These are phyloP conservation scores for Aspergillus incahuasiensis DNA, from an alignment of 495 filamentous ascomycete genomes.

Conservation along the genomic window DNA sequence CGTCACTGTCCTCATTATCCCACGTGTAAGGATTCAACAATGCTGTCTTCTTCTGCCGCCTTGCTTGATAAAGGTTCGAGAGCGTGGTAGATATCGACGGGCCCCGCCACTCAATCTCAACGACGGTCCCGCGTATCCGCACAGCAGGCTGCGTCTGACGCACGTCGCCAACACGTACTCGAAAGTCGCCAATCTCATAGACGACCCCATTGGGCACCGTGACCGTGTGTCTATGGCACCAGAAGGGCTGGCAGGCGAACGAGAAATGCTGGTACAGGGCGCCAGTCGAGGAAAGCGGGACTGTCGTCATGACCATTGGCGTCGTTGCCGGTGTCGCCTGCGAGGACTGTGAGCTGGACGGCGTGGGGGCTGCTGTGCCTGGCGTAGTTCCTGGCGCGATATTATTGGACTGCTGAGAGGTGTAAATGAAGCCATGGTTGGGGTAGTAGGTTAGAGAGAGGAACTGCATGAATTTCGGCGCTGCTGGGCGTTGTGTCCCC, in stretches of 20 bases:
- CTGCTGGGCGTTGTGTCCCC: slow-evolving; percentile 24
- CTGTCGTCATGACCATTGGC: slow-evolving; percentile 40
- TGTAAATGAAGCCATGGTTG: slow-evolving; percentile 42
- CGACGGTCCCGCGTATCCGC: slow-evolving; percentile 37
- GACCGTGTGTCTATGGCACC: slow-evolving; percentile 40
- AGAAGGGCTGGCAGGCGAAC: slow-evolving; percentile 44
- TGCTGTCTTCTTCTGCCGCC: background rate
- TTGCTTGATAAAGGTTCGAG: slow-evolving; percentile 7
- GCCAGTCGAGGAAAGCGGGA: slow-evolving; percentile 29
- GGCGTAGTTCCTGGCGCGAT: background rate
- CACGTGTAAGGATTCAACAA: background rate
- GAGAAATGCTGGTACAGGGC: slow-evolving; percentile 42
- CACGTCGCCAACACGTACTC: slow-evolving; percentile 42
- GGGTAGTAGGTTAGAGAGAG: slow-evolving; percentile 39
- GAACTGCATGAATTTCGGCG: slow-evolving; percentile 43
- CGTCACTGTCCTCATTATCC: slow-evolving; percentile 9
- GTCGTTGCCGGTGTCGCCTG: background rate
- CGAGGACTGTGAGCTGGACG: slow-evolving; percentile 1
- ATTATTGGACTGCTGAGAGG: slow-evolving; percentile 31
- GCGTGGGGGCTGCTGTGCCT: slow-evolving; percentile 4
- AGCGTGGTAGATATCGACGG: slow-evolving; percentile 35
- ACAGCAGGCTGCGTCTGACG: slow-evolving; percentile 37
- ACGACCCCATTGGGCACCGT: slow-evolving; percentile 36
- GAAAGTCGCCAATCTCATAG: slow-evolving; percentile 44
- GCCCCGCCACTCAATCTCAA: slow-evolving; percentile 42